Evolutionary conservation across 1,284 basidiomycete genomes (phyloP), one percentile per base, ranked within the genome.

Genomic region (Sanguinoderma infundibulare): DNA sequence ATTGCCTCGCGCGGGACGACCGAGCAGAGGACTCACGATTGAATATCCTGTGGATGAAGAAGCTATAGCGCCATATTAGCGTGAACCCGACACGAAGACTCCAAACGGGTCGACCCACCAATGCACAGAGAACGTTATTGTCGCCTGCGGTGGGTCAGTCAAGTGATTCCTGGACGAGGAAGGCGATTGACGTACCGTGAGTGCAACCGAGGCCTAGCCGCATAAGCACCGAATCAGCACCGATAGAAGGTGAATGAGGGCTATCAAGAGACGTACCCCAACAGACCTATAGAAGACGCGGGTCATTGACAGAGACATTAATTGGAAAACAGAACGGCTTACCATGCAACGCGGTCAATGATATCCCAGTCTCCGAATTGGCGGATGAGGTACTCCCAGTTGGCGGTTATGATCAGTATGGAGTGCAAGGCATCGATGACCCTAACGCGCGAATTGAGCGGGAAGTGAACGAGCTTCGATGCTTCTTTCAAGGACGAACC

Each of bases 251-350:
- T 2, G 12, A 2, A 22, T 22, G 5, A n/a, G 9, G 20, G 10
- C 15, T 32, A 17, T 32, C 14, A 6, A 35, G 4, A 65, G 4
- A 65, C 63, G 35, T 30, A 66, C 65, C 30, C 62, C 65, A 34
- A 62, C 44, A 3, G 65, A 64, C 65, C 65, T 67, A 36, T 5
- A 15, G 24, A 5, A 26, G 15, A 9, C 6, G 24, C 17, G 14
- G 3, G 44, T 38, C 2, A 15, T 70, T 73, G 56, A 75, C 74
- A 7, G 66, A 38, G 6, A 72, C 7, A 56, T 76, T 75, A 28
- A 78, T 61, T 3, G 64, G 7, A 75, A 74, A 77, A 5, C 39
- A 4, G 17, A 2, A 5, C 20, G 17, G 9, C 62, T 34, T 17
- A 67, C 65, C 65, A 67, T 17, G 60, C 59, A 24, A 67, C 62